Base-by-base conservation (phyloP, 495 filamentous ascomycete species). In the Chaetomidium leptoderma region DNA sequence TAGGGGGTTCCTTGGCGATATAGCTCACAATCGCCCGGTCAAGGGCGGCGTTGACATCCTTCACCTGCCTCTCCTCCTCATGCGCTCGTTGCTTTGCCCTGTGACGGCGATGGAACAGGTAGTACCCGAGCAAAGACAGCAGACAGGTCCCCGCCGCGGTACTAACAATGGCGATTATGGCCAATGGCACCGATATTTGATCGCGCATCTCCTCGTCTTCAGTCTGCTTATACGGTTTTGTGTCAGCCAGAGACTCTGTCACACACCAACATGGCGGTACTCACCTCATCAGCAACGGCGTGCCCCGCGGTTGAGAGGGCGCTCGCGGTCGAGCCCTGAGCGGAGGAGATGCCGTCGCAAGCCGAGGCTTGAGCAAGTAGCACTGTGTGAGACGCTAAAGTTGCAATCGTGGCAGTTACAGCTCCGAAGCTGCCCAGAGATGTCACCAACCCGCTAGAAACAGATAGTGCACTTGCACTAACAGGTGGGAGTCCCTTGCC, bases 11-110 rank as follows among this genome's bases (percentile, higher is more conserved):
- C 17, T 70, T 68, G 17, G 52, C 65, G 42, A 64, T 68, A 40
- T 68, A 70, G 57, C 62, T 67, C 10, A 70, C 61, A 16, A 68
- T 62, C 2, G 65, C 65, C 14, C 67, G 65, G 36, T 67, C 67
- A 0, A 68, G 57, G 4, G 67, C 67, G 1, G 35, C 55, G 58
- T 50, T 68, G 29, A 58, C 63, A 5, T 60, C 47, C n/a, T 61
- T 58, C 45, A 58, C 63, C 8, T 60, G 44, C n/a, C 59, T 58
- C 45, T 66, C 65, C 23, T 58, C 59, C 36, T 64, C 62, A 42
- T 51, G 33, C 3, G 10, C 54, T 29, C 45, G 39, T 36, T 52
- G 54, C 43, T 59, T 63, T 10, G 55, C 53, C 16, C 45, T 53
- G n/a, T 59, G 65, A 40, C 49, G 57, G 6, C 54, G 55, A 10